These are phyloP conservation scores for Rhinocladiella mackenziei DNA, from an alignment of 2,329 filamentous ascomycete species.

Conservation along the genomic window DNA sequence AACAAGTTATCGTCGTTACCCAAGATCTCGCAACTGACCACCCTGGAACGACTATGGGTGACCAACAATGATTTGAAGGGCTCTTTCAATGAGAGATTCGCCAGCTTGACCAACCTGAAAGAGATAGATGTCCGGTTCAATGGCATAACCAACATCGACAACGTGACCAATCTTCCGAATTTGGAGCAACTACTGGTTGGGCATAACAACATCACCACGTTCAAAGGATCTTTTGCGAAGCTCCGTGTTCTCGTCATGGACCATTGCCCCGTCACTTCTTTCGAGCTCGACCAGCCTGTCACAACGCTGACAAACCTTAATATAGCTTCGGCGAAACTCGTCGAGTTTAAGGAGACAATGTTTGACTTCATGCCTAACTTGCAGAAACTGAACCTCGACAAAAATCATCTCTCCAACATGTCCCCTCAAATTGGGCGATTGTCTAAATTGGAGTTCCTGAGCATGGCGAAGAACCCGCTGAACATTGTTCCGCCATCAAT, in stretches of 20 bases:
- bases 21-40: conserved; percentile 71
- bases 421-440: conserved; percentile 81
- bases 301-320: conserved; percentile 83
- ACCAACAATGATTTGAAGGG: conserved; percentile 88
- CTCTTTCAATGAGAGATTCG: conserved; percentile 68
- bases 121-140: conserved; percentile 97
- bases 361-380: conserved; percentile 85
- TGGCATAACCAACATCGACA: conserved; percentile 78
- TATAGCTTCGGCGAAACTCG: conserved; percentile 83
- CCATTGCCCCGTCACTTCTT: conserved; percentile 91
- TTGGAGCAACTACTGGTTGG: conserved; percentile 85
- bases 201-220: conserved; percentile 87
- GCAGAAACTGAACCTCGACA: conserved; percentile 83
- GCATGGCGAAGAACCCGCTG: conserved; percentile 86
- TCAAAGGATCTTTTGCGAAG: conserved; percentile 80
- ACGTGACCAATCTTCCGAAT: conserved; percentile 76
- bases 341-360: conserved; percentile 77
- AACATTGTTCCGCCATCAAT: conserved; percentile 81
- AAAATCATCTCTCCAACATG: conserved; percentile 90
- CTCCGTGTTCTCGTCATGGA: conserved; percentile 84
- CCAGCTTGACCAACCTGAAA: conserved; percentile 68
- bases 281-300: conserved; percentile 72
- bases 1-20: conserved; percentile 80
- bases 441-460: conserved; percentile 80
- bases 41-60: conserved; percentile 83